These are phyloP conservation scores for Cryptosporidium canis DNA, from an alignment of 169 alveolate species.

Conservation along the genomic window DNA sequence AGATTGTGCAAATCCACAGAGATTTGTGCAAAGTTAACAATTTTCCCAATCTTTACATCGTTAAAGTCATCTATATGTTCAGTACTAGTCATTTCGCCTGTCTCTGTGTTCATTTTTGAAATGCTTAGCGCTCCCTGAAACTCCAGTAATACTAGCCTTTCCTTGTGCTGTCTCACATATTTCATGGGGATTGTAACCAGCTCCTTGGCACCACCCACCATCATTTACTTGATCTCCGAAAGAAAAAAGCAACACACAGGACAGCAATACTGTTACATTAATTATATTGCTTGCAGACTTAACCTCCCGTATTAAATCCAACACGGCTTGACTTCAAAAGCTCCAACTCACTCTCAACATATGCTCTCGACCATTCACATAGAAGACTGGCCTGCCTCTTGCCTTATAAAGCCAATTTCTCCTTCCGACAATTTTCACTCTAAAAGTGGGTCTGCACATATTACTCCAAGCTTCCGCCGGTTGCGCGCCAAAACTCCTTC, in stretches of 20 bases:
- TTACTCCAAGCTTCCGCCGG: no score
- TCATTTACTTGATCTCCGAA: not conserved
- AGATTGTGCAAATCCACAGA: not conserved
- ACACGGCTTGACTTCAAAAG: no score
- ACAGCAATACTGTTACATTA: no score
- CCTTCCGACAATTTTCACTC: no score
- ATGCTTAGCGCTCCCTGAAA: constrained; percentile 38
- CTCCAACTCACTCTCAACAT: no score
- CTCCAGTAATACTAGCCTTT: constrained; percentile 13
- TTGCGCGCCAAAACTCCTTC: not conserved
- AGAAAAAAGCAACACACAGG: not conserved
- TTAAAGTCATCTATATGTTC: constrained; percentile 28
- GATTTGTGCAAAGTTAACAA: constrained; percentile 1
- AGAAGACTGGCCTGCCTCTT: no score
- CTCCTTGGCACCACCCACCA: not conserved
- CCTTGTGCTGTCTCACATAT: not conserved
- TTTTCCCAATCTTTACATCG: constrained; percentile 6
- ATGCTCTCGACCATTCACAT: no score
- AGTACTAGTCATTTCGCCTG: constrained; percentile 15
- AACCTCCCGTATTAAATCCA: no score
- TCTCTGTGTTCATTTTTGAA: constrained; percentile 39
- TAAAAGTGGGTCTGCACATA: no score
- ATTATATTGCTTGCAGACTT: not conserved
- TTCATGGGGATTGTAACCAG: not conserved
- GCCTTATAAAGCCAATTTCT: no score